Evolutionary conservation across 140 eudicot species (phyloP), one percentile per base, ranked within the genome.

Genomic region (Stevia rebaudiana): DNA sequence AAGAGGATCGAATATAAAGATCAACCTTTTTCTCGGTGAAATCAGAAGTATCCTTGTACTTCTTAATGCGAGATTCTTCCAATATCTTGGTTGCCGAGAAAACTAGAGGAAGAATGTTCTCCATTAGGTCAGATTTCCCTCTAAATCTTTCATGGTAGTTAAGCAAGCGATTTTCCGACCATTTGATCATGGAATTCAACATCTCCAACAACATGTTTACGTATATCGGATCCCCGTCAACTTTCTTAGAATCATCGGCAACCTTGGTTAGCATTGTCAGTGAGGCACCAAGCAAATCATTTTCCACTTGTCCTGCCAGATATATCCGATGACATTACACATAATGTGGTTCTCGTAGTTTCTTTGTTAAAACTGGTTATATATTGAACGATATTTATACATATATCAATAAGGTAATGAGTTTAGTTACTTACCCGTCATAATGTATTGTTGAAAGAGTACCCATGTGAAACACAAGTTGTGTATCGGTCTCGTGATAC

Each of bases 391-490:
- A 28, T 4, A 2, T 28, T 4, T 28, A 28, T 28, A 28, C 3
- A 28, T 28, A 28, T 28, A 28, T 28, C 4, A 28, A 28, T 28
- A 28, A 28, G 33, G 2, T 28, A 28, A 28, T 28, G 33, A 28
- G 33, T 28, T 44, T 21, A 11, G 44, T 24, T 17, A 28, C 40
- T 51, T 64, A 64, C 89, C 95, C 0, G 97, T 89, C 56, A 12
- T 21, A 10, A 86, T 76, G 13, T 70, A 82, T 64, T 87, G 94
- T 73, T 78, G 82, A 51, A 90, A 90, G 12, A 90, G 69, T 21
- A 86, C 88, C 95, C 95, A 90, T 47, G 90, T 76, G 46, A 90
- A 75, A 51, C 97, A 90, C 47, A 90, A 21, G 44, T 84, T 86
- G 57, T 90, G 97, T 4, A 90, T 67, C 6, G 85, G 51, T 51